Percentiles rank a stretch among this genome's conserved stretches.
phyloP scores from a whole-genome alignment of 257 asterid genomes.

The Cynanchum wilfordii region DNA sequence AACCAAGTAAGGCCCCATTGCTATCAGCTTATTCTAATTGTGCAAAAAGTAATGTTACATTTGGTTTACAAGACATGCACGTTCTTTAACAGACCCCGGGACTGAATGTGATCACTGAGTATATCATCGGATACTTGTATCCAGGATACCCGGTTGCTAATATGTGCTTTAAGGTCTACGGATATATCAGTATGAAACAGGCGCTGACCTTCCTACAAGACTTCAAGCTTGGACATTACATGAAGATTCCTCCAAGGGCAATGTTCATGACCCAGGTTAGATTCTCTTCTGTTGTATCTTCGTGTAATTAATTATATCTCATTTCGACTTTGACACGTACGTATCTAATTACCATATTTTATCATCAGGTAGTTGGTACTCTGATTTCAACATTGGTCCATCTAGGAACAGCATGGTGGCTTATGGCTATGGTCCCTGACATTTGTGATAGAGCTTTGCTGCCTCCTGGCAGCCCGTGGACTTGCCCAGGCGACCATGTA shows the following conservation, averaged over 20 bases:
- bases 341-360: neutral
- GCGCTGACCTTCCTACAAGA: slow-evolving; percentile 81
- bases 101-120: slow-evolving; percentile 87
- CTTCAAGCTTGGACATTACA: slow-evolving; percentile 93
- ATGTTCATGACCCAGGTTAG: slow-evolving; percentile 97
- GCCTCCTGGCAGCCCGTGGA: slow-evolving; percentile 81
- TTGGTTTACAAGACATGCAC: slow-evolving; percentile 1
- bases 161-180: slow-evolving; percentile 96
- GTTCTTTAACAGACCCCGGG: slow-evolving; percentile 63
- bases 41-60: neutral
- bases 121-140: slow-evolving; percentile 86
- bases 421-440: slow-evolving; percentile 69
- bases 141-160: slow-evolving; percentile 99
- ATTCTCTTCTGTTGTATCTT: neutral
- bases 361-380: slow-evolving; percentile 77
- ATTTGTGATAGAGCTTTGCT: slow-evolving; percentile 65
- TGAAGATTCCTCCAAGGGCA: slow-evolving; percentile 90
- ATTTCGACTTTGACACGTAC: neutral
- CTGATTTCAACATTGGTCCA: slow-evolving; percentile 65
- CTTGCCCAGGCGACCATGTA: slow-evolving; percentile 84
- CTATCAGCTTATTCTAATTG: neutral
- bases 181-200: slow-evolving; percentile 87
- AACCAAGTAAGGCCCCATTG: slow-evolving; percentile 49
- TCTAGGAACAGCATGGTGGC: slow-evolving; percentile 96
- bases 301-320: slow-evolving; percentile 1